These are phyloP conservation scores for Somion occarium DNA, from an alignment of 1,284 basidiomycete species.

Conservation along the genomic window DNA sequence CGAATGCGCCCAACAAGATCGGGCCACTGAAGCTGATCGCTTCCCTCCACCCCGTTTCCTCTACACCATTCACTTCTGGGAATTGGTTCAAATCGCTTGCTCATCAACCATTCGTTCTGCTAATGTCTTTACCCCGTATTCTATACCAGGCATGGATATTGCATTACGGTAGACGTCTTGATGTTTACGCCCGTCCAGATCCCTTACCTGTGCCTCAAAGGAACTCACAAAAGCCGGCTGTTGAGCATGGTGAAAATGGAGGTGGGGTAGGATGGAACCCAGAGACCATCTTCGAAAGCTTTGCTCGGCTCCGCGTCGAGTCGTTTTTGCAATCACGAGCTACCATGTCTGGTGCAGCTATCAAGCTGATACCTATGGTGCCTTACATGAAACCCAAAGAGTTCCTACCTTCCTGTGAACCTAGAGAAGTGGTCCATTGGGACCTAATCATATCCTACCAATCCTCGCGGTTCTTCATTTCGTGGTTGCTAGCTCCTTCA, in stretches of 20 bases:
- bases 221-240: neutral
- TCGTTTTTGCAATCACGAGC: constrained; percentile 33
- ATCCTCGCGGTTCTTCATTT: constrained; percentile 49
- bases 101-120: constrained; percentile 49
- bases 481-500: constrained; percentile 41
- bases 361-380: constrained; percentile 40
- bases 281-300: constrained; percentile 36
- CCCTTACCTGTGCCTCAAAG: constrained; percentile 36
- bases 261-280: constrained; percentile 46
- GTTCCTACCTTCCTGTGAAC: constrained; percentile 16
- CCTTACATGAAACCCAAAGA: constrained; percentile 20
- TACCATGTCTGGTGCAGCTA: constrained; percentile 27
- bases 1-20: constrained; percentile 18
- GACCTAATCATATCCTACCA: constrained; percentile 38
- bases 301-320: constrained; percentile 31
- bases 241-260: neutral
- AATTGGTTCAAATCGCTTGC: constrained; percentile 41
- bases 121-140: constrained; percentile 62
- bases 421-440: constrained; percentile 6
- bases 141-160: constrained; percentile 62
- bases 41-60: constrained; percentile 33
- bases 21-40: constrained; percentile 47
- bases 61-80: constrained; percentile 38
- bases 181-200: constrained; percentile 65
- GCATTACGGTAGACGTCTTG: constrained; percentile 59